Evolutionary conservation across 306 rosid species (phyloP).

Genomic region (Benincasa hispida): DNA sequence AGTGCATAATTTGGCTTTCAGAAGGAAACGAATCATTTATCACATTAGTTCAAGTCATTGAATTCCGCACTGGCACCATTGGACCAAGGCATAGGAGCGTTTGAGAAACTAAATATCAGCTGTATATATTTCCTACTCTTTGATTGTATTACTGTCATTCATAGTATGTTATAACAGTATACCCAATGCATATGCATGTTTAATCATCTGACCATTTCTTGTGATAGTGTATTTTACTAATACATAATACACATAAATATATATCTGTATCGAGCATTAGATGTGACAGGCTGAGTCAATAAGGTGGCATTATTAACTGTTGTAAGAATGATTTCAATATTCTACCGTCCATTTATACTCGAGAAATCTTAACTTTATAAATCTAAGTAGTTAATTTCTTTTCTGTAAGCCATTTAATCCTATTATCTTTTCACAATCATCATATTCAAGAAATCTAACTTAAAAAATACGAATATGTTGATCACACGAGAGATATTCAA

Average conservation of each 20-base stretch:
- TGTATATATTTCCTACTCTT: conserved; percentile 5
- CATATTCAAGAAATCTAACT: no score
- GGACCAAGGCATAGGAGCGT: background rate
- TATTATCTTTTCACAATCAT: no score
- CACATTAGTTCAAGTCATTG: background rate
- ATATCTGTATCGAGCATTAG: conserved; percentile 3
- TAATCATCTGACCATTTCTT: background rate
- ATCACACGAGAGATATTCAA: no score
- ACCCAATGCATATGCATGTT: background rate
- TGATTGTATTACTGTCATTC: background rate
- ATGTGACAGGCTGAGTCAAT: background rate
- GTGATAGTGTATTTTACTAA: background rate
- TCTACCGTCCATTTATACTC: background rate
- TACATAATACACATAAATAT: background rate
- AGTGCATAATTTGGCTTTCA: background rate
- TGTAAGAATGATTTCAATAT: background rate
- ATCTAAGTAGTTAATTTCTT: no score
- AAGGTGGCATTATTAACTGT: background rate
- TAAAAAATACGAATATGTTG: no score
- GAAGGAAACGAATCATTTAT: background rate
- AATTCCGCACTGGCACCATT: background rate
- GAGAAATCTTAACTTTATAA: no score
- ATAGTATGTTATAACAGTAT: background rate
- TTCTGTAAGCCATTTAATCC: no score
- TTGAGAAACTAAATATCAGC: conserved; percentile 1